These are phyloP conservation scores for Podospora australis DNA, from an alignment of 495 filamentous ascomycete genomes.

Conservation along the genomic window DNA sequence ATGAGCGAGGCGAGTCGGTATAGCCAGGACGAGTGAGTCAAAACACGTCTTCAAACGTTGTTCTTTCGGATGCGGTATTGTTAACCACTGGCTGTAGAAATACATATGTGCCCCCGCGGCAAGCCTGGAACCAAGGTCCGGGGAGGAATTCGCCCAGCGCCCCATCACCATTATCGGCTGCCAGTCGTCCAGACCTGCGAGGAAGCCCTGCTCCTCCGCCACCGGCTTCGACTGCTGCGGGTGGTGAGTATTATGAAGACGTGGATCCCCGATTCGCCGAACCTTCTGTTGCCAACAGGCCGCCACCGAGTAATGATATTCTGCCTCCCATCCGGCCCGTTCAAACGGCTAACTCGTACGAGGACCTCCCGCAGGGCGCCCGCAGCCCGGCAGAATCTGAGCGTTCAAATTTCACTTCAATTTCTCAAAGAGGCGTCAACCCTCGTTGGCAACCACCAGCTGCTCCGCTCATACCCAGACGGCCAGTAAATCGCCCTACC, in stretches of 20 bases:
- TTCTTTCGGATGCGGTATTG: neutral
- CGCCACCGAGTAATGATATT: constrained; percentile 14
- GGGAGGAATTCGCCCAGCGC: too few species aligned
- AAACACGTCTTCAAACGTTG: neutral
- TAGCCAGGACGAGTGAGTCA: constrained; percentile 67
- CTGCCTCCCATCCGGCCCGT: constrained; percentile 12
- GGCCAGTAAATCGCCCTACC: constrained; percentile 41
- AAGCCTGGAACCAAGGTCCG: constrained; percentile 47
- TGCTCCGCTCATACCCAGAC: constrained; percentile 15
- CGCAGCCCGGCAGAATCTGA: constrained; percentile 73
- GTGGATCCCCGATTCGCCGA: constrained; percentile 78
- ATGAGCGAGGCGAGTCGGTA: constrained; percentile 62
- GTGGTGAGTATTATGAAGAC: constrained; percentile 81
- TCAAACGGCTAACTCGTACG: constrained; percentile 31
- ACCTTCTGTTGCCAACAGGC: constrained; percentile 25
- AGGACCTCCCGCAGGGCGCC: constrained; percentile 59
- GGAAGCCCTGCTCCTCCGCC: constrained; percentile 25
- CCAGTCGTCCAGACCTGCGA: constrained; percentile 25
- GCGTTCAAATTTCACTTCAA: constrained; percentile 72
- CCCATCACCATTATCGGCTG: constrained; percentile 31
- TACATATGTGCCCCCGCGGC: constrained; percentile 59
- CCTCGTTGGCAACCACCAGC: constrained; percentile 62
- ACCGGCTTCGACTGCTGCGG: constrained; percentile 18
- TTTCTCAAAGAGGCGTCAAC: constrained; percentile 80
- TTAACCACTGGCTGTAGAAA: constrained; percentile 22